phyloP scores from a whole-genome alignment of 345 rosid species.

The Zanthoxylum bungeanum region DNA sequence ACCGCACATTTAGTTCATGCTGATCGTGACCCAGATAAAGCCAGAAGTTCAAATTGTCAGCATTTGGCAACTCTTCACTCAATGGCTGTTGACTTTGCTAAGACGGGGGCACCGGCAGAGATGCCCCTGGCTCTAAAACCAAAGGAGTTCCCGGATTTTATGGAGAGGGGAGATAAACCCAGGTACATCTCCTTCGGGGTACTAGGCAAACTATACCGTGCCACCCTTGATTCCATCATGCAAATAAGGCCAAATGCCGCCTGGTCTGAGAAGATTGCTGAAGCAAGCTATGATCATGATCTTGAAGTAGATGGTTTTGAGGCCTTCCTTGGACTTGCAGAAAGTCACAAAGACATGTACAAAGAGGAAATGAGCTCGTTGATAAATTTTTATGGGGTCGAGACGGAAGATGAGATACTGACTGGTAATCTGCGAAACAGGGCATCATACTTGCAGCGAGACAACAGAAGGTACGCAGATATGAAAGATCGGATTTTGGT shows the following conservation, averaged over 20 bases:
- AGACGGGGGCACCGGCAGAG: conserved; percentile 92
- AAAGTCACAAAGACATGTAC: conserved; percentile 50
- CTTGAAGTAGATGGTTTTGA: conserved; percentile 70
- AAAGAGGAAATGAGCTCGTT: conserved; percentile 52
- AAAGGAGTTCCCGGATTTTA: conserved; percentile 82
- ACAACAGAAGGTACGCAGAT: conserved; percentile 71
- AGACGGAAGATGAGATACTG: conserved; percentile 79
- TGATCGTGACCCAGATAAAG: conserved; percentile 71
- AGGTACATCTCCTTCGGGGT: conserved; percentile 56
- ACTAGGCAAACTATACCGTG: conserved; percentile 82
- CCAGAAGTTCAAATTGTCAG: conserved; percentile 66
- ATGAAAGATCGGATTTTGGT: conserved; percentile 69
- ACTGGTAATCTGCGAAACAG: conserved; percentile 67
- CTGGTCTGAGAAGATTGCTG: conserved; percentile 38
- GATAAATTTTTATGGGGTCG: conserved; percentile 65
- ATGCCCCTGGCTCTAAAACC: conserved; percentile 84
- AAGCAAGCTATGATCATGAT: conserved; percentile 49
- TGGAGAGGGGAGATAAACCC: conserved; percentile 66
- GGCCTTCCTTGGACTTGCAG: conserved; percentile 46
- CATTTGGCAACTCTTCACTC: conserved; percentile 87
- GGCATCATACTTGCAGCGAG: conserved; percentile 61
- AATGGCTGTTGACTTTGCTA: conserved; percentile 92
- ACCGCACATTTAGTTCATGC: conserved; percentile 92
- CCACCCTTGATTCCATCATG: conserved; percentile 28
- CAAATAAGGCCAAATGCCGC: conserved; percentile 28